Evolutionary conservation across 1,284 basidiomycete genomes (phyloP).

Genomic region (Irpex lacteus): DNA sequence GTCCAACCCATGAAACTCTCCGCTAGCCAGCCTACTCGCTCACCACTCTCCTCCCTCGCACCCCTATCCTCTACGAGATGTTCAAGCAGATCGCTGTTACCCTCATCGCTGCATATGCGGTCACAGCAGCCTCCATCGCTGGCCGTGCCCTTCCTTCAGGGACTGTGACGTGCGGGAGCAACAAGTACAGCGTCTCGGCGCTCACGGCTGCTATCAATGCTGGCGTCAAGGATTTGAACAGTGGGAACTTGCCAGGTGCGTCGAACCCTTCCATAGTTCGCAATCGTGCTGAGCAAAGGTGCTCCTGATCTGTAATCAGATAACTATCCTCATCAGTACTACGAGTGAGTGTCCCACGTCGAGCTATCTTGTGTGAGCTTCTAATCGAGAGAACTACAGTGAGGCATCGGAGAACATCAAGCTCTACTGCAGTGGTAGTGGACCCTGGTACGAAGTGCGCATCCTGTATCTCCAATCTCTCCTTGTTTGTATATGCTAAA

Average conservation of each 20-base stretch:
- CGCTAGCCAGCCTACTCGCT: too few species aligned
- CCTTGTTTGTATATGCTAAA: not conserved
- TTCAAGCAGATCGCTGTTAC: too few species aligned
- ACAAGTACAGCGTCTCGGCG: slow-evolving; percentile 21
- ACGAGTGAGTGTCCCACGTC: slow-evolving; percentile 10
- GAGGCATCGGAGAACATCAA: slow-evolving; percentile 16
- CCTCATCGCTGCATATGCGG: too few species aligned
- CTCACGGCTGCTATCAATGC: slow-evolving; percentile 25
- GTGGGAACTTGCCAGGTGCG: slow-evolving; percentile 20
- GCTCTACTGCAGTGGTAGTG: slow-evolving; percentile 17
- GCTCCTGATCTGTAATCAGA: slow-evolving; percentile 3
- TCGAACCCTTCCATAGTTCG: not conserved
- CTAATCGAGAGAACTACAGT: not conserved
- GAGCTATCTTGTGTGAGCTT: not conserved
- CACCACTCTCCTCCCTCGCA: too few species aligned
- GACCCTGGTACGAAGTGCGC: slow-evolving; percentile 17
- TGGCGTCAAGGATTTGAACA: slow-evolving; percentile 21
- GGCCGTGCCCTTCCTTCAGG: slow-evolving; percentile 23
- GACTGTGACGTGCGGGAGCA: slow-evolving; percentile 26
- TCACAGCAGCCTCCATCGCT: not conserved
- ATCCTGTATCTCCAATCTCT: not conserved
- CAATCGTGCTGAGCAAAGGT: too few species aligned
- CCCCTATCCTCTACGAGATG: too few species aligned
- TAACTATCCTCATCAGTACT: slow-evolving; percentile 21
- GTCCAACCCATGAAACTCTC: too few species aligned